Conservation (phyloP, 768 basidiomycete species). For the Phanerochaete carnosa region DNA sequence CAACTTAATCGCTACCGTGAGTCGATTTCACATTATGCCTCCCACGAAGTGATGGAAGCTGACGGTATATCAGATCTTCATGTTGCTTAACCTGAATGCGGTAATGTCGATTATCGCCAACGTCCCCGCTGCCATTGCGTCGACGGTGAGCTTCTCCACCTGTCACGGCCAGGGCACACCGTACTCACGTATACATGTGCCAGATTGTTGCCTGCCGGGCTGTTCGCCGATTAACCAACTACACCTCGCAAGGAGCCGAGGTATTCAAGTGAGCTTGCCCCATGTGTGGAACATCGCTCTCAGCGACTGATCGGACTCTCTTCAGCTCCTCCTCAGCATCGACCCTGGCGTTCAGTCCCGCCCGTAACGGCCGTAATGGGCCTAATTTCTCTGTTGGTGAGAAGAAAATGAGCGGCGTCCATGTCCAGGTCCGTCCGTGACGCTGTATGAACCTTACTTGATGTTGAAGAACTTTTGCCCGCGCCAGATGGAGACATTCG, state of each 20-base stretch:
- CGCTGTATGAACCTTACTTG: neutral
- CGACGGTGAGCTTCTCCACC: constrained; percentile 43
- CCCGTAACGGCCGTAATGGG: constrained; percentile 31
- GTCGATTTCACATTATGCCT: neutral
- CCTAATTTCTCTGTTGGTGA: constrained; percentile 23
- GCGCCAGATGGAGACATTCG: constrained; percentile 61
- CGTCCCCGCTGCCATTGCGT: constrained; percentile 64
- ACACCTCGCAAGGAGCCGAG: constrained; percentile 44
- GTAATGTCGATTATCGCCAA: constrained; percentile 71
- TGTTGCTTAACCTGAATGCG: constrained; percentile 66
- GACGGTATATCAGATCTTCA: constrained; percentile 34
- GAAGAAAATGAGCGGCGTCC: constrained; percentile 47
- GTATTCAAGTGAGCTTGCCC: constrained; percentile 30
- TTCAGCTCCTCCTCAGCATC: constrained; percentile 18
- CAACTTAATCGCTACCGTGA: constrained; percentile 54
- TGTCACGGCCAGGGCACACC: no score
- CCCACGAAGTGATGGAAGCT: neutral
- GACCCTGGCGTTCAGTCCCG: constrained; percentile 51
- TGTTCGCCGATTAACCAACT: constrained; percentile 63
- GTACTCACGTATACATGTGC: neutral
- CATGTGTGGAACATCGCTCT: constrained; percentile 39
- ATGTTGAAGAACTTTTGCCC: neutral
- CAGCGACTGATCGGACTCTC: constrained; percentile 31
- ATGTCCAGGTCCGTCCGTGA: constrained; percentile 44
- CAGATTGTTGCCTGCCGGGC: constrained; percentile 64